Base-by-base conservation (phyloP, 2,329 filamentous ascomycete species). In the Talaromyces marneffei region DNA sequence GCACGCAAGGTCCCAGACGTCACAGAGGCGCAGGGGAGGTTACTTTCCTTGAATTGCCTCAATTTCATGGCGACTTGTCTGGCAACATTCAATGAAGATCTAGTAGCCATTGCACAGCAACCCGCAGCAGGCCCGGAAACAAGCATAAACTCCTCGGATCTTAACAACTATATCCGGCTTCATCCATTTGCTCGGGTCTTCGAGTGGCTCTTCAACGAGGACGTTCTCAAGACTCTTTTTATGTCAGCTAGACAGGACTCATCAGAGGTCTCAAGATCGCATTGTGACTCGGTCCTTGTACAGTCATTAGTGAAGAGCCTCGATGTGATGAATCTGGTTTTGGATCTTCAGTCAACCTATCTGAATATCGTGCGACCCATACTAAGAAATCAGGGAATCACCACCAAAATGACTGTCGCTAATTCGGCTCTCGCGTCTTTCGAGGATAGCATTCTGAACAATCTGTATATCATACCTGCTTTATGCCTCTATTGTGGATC, bases 121-220 rank as follows among this genome's bases (percentile, higher is more conserved):
- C 89, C 90, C 1, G 88, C 84, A 63, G 81, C 95, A 31, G 80
- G 85, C 27, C 86, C 96, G 16, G 92, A 97, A 71, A 78, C 83
- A 9, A 85, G 89, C 16, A 90, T 96, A 65, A 83, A 73, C 83
- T 83, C 90, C 3, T 88, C 87, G 2, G 89, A 90, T 60, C 80
- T 97, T 4, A 85, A 87, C 55, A 83, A 84, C 5, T 99, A 99
- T 71, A 86, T 94, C 62, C 85, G 87, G 25, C 83, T 96, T 58
- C 95, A 99, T 76, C 93, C 95, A 0, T 99, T 97, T 70, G 87
- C 90, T 2, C 86, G 95, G 62, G 88, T 96, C 16, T 97, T 97
- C 90, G 94, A 99, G 71, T 97, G 94, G 92, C 85, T 99, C 76
- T 96, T 96, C 75, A 97, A 96, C 71, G 91, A 95, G 69, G 91